Base-by-base conservation (phyloP, 2,329 filamentous ascomycete species). In the Ceratocystis eucalypticola region DNA sequence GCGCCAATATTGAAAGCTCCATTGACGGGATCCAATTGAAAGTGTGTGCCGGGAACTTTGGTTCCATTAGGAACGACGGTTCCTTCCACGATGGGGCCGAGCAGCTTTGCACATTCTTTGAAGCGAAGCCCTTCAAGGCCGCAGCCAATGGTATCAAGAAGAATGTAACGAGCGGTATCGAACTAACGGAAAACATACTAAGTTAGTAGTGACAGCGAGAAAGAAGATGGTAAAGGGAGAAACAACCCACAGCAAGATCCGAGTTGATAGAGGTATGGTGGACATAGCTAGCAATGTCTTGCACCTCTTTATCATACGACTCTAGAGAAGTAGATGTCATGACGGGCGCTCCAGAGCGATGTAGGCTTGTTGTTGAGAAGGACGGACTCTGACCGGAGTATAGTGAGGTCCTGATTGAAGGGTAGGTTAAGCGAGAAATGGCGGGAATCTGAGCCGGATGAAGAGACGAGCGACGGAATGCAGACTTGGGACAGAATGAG, bases 1-100 rank as follows among this genome's bases (percentile, higher is more conserved):
- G 94, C 89, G 72, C 94, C 94, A 72, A 99, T 97, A 83, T 97
- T 97, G 85, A 99, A 97, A 70, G 94, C 94, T 69, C 88, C 94
- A 73, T 93, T 93, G 75, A 97, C 86, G 48, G 94, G 94, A 76
- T 97, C 94, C 71, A 99, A 86, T 78, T 95, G 88, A 80, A 93
- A 97, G 71, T 88, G 85, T 41, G 94, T 97, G 70, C 94, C 94
- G 50, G 89, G 90, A 57, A 99, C 90, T 75, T 87, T 90, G 72
- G 91, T 88, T 71, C 94, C 94, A 74, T 96, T 92, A 74, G 94
- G 93, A 65, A 97, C 93, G 59, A 87, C 78, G 65, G 94, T 96
- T 72, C 93, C 94, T 69, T 89, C 86, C 63, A 99, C 93, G 71
- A 93, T 83, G 64, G 94, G 94, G 22, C 94, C 94, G 50, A 99